phyloP scores from a whole-genome alignment of 495 filamentous ascomycete genomes.

The Penicillium argentinense region DNA sequence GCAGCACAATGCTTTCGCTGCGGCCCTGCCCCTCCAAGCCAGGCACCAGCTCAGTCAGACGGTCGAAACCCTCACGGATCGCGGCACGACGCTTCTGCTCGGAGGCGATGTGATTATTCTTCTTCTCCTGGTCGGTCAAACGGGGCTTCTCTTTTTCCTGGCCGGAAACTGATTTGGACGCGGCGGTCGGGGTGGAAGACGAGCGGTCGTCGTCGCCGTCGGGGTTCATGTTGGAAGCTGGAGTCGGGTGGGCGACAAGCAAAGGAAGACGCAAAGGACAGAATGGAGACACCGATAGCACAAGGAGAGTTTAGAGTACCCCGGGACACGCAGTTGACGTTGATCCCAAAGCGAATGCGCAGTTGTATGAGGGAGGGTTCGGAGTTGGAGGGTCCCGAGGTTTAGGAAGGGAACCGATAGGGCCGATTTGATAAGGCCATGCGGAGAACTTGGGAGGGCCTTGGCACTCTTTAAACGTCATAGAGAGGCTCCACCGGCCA shows the following conservation, averaged over 20 bases:
- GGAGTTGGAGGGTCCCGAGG: conserved; percentile 15
- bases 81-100: conserved; percentile 87
- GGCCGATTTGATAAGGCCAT: conserved; percentile 18
- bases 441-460: conserved; percentile 23
- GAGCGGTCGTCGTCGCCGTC: conserved; percentile 39
- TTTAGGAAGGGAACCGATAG: conserved; percentile 23
- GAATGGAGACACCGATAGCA: too few relatives aligned
- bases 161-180: conserved; percentile 49
- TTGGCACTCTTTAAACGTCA: conserved; percentile 32
- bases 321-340: too few relatives aligned
- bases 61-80: conserved; percentile 85
- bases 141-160: conserved; percentile 65
- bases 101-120: conserved; percentile 84
- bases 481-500: conserved; percentile 22
- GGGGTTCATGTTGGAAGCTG: conserved; percentile 26
- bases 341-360: conserved; percentile 18
- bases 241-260: conserved; percentile 3
- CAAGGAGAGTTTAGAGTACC: too few relatives aligned
- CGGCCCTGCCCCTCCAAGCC: conserved; percentile 80
- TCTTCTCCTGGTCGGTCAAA: conserved; percentile 83
- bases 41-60: conserved; percentile 77
- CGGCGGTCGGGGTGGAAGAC: conserved; percentile 59
- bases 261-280: neutral
- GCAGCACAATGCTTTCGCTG: conserved; percentile 81
- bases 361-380: conserved; percentile 12